A percentile compares a stretch with the other conserved stretches of the same genome.
Evolutionary conservation across 169 alveolate genomes (phyloP).

Genomic region (Plasmodium gaboni): DNA sequence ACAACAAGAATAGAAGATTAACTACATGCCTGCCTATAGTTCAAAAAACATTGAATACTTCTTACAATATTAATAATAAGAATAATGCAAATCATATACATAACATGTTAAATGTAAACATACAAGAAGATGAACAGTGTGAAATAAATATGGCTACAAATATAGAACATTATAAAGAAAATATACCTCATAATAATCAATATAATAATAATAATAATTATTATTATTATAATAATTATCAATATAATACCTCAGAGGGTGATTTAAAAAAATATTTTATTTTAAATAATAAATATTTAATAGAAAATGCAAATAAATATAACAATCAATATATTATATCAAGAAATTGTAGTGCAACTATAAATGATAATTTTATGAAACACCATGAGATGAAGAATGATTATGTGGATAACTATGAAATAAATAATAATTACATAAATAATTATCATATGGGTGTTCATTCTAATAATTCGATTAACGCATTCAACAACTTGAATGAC

Average conservation of each 20-base stretch:
- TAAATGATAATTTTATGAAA: neutral
- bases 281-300: neutral
- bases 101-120: neutral
- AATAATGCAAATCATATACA: too few relatives aligned
- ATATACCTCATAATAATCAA: neutral
- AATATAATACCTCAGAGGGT: neutral
- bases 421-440: too few relatives aligned
- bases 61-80: too few relatives aligned
- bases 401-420: neutral
- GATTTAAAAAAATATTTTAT: neutral
- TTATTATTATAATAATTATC: neutral
- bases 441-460: too few relatives aligned
- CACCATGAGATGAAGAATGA: neutral
- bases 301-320: constrained; percentile 1
- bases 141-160: neutral
- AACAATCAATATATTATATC: neutral
- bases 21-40: too few relatives aligned
- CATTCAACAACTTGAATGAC: too few relatives aligned
- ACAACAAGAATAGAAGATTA: too few relatives aligned
- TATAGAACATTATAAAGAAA: neutral
- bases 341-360: neutral
- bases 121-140: neutral
- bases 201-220: neutral
- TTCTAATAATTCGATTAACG: too few relatives aligned
- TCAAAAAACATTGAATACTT: too few relatives aligned